Conservation (phyloP, 345 rosid species). For the Ceriops decandra region DNA sequence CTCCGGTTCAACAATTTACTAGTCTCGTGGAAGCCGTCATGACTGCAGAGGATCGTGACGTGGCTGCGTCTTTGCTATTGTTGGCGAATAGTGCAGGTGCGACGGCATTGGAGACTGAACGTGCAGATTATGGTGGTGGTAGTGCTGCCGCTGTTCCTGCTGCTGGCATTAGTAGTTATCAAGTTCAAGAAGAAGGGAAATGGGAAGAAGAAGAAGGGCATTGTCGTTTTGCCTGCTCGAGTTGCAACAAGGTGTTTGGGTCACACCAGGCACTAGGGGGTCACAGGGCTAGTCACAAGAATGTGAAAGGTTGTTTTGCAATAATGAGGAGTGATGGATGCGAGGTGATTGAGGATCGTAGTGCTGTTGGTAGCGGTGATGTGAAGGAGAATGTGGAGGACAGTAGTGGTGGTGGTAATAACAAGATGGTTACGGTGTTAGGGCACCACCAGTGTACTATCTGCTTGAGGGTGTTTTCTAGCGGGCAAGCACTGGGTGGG, state of each 20-base stretch:
- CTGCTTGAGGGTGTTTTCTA: constrained; percentile 55
- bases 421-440: constrained; percentile 9
- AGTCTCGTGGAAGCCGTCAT: constrained; percentile 17
- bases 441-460: constrained; percentile 43
- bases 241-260: constrained; percentile 80
- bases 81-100: constrained; percentile 31
- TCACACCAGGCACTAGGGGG: constrained; percentile 92
- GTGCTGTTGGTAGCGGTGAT: not conserved
- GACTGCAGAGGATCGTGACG: constrained; percentile 61
- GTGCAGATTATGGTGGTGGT: not conserved
- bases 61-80: constrained; percentile 60
- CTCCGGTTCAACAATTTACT: constrained; percentile 8
- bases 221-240: constrained; percentile 58
- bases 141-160: not conserved
- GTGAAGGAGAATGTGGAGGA: constrained; percentile 1
- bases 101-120: not conserved
- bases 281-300: constrained; percentile 83
- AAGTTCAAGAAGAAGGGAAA: constrained; percentile 10
- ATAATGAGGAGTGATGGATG: constrained; percentile 27
- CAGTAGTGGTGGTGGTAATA: not conserved
- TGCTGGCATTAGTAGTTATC: not conserved
- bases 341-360: constrained; percentile 9
- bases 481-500: constrained; percentile 91
- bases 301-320: constrained; percentile 76
- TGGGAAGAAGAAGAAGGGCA: constrained; percentile 12